Base-by-base conservation (phyloP, 768 basidiomycete genomes). In the Pleurotus pulmonarius region DNA sequence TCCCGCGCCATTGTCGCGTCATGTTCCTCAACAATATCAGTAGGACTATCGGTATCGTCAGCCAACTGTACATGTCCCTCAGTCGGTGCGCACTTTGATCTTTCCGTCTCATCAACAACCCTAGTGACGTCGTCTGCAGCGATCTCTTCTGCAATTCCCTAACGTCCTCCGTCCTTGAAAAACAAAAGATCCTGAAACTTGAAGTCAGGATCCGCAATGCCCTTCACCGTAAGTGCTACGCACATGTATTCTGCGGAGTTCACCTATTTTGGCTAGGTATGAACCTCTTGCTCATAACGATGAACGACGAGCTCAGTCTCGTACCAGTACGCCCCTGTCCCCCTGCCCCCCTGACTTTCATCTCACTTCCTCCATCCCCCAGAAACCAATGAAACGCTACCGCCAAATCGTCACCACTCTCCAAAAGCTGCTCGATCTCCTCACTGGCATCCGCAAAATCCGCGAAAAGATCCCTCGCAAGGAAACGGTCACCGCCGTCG, bases 361-460 rank as follows among this genome's bases (percentile, higher is more conserved):
- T 40, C 0, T 13, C 34, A 3, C 25, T 25, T 46, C 25, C 20
- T 44, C 53, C 8, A 24, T 15, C 48, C 12, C 16, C 44, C 38
- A 80, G 76, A 80, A 80, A 73, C 78, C 78, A n/a, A 70, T 79
- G 62, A 65, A 64, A 24, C 71, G 73, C 48, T 81, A 80, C 57
- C 69, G 73, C 29, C 64, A 71, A 39, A 64, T 73, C 5, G 67
- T 76, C 24, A 57, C 55, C 4, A 64, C 67, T 18, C 63, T 81
- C 40, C 79, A 78, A 49, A 70, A 67, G 51, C 62, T 75, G 20
- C 68, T 79, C 13, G 77, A 81, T 57, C 61, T 75, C 18, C 65
- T 79, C 62, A 77, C 71, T 2, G 76, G 77, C 29, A 62, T 81
- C 4, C 68, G 79, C n/a, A 77, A 76, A 63, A 72, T 80, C 51